Evolutionary conservation across 2,329 filamentous ascomycete species (phyloP), one percentile per base, ranked within the genome.

Genomic region (Raffaelea albimanens): DNA sequence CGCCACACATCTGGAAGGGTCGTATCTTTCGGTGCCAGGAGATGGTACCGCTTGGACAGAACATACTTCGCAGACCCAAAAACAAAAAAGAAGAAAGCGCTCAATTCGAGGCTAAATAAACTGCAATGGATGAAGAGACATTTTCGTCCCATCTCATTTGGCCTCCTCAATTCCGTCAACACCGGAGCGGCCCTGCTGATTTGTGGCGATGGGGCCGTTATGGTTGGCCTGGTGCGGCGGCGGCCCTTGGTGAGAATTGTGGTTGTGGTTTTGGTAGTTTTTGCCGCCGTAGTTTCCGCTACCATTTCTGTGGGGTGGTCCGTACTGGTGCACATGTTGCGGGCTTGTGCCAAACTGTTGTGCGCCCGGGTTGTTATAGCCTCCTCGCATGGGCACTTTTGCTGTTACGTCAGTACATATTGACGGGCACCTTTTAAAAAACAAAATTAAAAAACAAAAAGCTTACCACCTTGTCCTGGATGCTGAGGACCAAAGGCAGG

Each of bases 401-500:
- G 31, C 44, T 52, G 31, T 29, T 16, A 49, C 33, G 48, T 53
- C 34, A 53, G 51, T 29, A 21, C 21, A 19, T 4, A 14, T n/a
- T 20, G 13, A 13, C 21, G n/a, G 4, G 3, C 33, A 11, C 31
- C 14, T 18, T 8, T 18, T 10, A n/a, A 38, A 13, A 19, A 43
- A 34, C 20, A 29, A 29, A 29, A 29, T 29, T 13, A 29, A 29
- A 29, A 29, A 29, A 7, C 25, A 29, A 29, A 20, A 22, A 14
- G 31, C 29, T 83, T 80, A 87, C 85, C 85, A 63, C 85, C 83
- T 57, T 76, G 80, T 54, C 78, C 52, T 22, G 45, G 77, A 55
- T 85, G 85, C 56, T 85, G 85, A 29, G 80, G 78, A 50, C 73
- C 71, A 64, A 84, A 89, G 46, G 80, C 78, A 34, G 85, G 84